These are phyloP conservation scores for Neophaeococcomyces mojaviensis DNA, from an alignment of 2,329 filamentous ascomycete species.

Conservation along the genomic window DNA sequence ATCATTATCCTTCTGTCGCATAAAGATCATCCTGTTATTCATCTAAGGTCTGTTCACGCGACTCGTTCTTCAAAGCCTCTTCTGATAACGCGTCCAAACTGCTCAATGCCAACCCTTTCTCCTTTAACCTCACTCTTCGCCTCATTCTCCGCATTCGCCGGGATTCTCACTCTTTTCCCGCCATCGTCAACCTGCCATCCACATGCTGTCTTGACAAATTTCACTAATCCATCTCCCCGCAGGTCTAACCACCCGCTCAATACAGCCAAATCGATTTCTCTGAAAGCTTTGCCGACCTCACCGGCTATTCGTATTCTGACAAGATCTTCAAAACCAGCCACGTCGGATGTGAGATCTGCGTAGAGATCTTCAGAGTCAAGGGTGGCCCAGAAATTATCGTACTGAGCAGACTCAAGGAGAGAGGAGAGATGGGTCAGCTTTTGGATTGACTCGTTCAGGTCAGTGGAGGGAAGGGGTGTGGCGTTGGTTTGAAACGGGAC, in stretches of 20 bases:
- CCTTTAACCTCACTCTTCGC: constrained; percentile 90
- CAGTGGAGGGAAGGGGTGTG: constrained; percentile 35
- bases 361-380: constrained; percentile 92
- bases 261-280: constrained; percentile 60
- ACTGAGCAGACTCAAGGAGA: constrained; percentile 83
- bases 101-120: constrained; percentile 67
- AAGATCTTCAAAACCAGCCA: constrained; percentile 88
- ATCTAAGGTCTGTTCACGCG: too few species aligned
- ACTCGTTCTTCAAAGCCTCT: constrained; percentile 65
- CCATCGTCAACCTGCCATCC: constrained; percentile 67
- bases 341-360: constrained; percentile 89
- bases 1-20: too few species aligned
- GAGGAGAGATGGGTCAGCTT: constrained; percentile 79
- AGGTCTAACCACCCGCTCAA: constrained; percentile 72
- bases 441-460: constrained; percentile 76
- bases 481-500: constrained; percentile 52
- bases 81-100: constrained; percentile 60
- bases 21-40: too few species aligned
- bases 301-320: constrained; percentile 84
- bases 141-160: constrained; percentile 94
- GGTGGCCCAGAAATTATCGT: constrained; percentile 85
- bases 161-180: constrained; percentile 60
- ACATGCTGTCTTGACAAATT: constrained; percentile 77
- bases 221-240: constrained; percentile 56
- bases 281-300: constrained; percentile 73